phyloP scores from a whole-genome alignment of 768 basidiomycete species.

The Clathrus columnatus region DNA sequence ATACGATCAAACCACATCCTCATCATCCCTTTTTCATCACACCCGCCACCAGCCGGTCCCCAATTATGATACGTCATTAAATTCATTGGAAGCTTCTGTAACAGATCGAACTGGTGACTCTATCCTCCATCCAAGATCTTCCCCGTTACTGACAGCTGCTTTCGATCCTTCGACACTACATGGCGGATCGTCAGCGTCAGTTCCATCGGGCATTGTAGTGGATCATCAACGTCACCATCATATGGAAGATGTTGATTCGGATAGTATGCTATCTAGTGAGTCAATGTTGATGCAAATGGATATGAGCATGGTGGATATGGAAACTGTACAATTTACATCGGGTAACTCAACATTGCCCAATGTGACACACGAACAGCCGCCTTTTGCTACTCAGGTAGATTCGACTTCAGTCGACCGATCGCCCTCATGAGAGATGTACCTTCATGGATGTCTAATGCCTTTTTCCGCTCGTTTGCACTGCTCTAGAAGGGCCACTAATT shows the following conservation, averaged over 20 bases:
- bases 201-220: not conserved
- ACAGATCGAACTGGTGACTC: no score
- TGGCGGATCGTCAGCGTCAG: not conserved
- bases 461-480: not conserved
- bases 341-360: not conserved
- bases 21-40: slow-evolving; percentile 12
- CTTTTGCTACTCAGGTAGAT: not conserved
- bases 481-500: slow-evolving; percentile 8
- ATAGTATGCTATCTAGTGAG: not conserved
- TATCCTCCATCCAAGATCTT: slow-evolving; percentile 17
- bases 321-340: not conserved
- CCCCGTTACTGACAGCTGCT: slow-evolving; percentile 18
- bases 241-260: not conserved
- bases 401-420: not conserved
- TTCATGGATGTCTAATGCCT: not conserved
- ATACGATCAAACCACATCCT: slow-evolving; percentile 23
- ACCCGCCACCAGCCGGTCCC: slow-evolving; percentile 8
- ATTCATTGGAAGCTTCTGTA: slow-evolving; percentile 22
- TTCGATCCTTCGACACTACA: slow-evolving; percentile 7
- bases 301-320: not conserved
- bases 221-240: not conserved
- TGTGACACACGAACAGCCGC: not conserved
- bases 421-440: not conserved
- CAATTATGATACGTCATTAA: slow-evolving; percentile 16
- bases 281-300: not conserved